phyloP scores from a whole-genome alignment of 805 yeast species.

The Yarrowia sp. region DNA sequence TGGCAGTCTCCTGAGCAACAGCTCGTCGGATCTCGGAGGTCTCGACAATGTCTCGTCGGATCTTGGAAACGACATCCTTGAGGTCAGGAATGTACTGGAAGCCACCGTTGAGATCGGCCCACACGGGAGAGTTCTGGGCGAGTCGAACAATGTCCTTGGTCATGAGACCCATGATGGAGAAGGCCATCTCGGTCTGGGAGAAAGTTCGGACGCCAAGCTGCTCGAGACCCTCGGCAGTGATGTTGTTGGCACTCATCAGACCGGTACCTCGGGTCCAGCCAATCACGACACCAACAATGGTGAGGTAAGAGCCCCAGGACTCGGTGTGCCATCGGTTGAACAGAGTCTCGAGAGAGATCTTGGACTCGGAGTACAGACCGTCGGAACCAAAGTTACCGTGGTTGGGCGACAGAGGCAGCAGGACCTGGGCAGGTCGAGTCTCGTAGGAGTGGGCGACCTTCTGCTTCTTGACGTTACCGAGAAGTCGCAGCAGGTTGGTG shows the following conservation, averaged over 20 bases:
- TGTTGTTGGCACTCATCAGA: conserved; percentile 95
- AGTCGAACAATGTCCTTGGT: conserved; percentile 82
- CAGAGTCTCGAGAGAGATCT: conserved; percentile 90
- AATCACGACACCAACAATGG: conserved; percentile 96
- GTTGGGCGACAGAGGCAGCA: conserved; percentile 96
- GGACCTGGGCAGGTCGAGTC: conserved; percentile 98
- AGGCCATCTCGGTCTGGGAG: conserved; percentile 99
- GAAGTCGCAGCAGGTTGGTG: conserved; percentile 88
- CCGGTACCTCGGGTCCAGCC: conserved; percentile 99
- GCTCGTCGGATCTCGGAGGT: conserved; percentile 94
- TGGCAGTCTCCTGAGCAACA: conserved; percentile 89
- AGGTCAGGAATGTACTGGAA: conserved; percentile 90
- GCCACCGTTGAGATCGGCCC: conserved; percentile 99
- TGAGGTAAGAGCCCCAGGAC: conserved; percentile 92
- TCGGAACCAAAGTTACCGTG: conserved; percentile 99
- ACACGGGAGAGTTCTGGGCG: conserved; percentile 92
- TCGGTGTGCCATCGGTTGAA: conserved; percentile 99
- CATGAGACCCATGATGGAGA: conserved; percentile 93
- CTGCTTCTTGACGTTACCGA: conserved; percentile 87
- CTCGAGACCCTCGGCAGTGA: conserved; percentile 97
- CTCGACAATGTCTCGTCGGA: conserved; percentile 76
- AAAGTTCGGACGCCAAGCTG: conserved; percentile 95
- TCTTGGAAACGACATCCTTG: conserved; percentile 80
- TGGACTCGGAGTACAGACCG: conserved; percentile 98
- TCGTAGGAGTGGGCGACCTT: conserved; percentile 77